These are phyloP conservation scores for Fusarium sp. DNA, from an alignment of 2,329 filamentous ascomycete genomes.

Conservation along the genomic window DNA sequence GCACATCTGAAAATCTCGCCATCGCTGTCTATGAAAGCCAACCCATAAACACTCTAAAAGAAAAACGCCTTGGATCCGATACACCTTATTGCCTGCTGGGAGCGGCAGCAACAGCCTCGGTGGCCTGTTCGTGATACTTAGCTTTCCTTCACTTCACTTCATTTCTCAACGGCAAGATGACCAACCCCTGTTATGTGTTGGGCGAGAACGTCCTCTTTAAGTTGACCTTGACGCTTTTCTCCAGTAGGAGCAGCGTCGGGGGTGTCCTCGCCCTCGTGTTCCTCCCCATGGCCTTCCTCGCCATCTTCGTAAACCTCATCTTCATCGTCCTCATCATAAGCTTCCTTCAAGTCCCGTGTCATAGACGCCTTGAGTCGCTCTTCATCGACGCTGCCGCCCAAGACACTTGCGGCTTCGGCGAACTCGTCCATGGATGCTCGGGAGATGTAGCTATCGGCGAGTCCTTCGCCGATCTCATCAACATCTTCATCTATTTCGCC, in stretches of 20 bases:
- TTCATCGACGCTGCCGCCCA: slow-evolving; percentile 60
- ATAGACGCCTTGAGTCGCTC: slow-evolving; percentile 57
- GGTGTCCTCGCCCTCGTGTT: slow-evolving; percentile 38
- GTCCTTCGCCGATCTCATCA: slow-evolving; percentile 55
- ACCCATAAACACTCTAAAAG: background rate
- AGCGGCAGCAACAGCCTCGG: slow-evolving; percentile 26
- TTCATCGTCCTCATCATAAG: slow-evolving; percentile 54
- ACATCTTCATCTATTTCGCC: slow-evolving; percentile 59
- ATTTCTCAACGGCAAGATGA: slow-evolving; percentile 62
- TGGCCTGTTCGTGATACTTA: slow-evolving; percentile 46
- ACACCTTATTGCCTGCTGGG: slow-evolving; percentile 24
- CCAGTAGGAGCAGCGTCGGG: background rate
- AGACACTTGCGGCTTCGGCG: slow-evolving; percentile 57
- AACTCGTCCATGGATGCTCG: slow-evolving; percentile 54
- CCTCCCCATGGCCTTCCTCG: slow-evolving; percentile 36
- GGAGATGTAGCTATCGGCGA: slow-evolving; percentile 49
- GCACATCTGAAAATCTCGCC: background rate
- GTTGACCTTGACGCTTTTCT: slow-evolving; percentile 32
- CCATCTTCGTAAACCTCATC: slow-evolving; percentile 55
- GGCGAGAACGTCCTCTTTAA: slow-evolving; percentile 63
- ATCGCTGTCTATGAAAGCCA: slow-evolving; percentile 14
- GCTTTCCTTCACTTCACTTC: slow-evolving; percentile 50
- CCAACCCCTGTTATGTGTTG: slow-evolving; percentile 72
- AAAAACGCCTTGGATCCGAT: slow-evolving; percentile 32
- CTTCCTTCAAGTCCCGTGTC: slow-evolving; percentile 57